Conservation (phyloP, 768 basidiomycete species). For the Boletus fagicola region DNA sequence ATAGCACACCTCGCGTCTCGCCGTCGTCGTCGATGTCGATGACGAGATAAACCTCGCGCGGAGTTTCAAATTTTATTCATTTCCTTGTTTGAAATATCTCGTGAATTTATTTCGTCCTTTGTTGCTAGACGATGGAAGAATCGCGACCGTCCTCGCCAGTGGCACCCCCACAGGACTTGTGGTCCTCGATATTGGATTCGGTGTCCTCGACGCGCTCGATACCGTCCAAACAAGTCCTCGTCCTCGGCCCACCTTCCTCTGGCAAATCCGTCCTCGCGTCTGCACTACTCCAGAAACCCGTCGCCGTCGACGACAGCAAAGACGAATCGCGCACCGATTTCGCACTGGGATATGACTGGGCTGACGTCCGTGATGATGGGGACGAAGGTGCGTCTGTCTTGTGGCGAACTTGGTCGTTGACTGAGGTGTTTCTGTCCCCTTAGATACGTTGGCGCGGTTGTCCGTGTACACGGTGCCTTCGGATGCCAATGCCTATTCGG, state of each 20-base stretch:
- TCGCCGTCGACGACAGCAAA: slow-evolving; percentile 49
- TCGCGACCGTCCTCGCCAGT: slow-evolving; percentile 69
- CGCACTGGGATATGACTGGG: slow-evolving; percentile 90
- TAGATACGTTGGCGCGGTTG: slow-evolving; percentile 85
- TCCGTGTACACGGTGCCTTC: slow-evolving; percentile 92
- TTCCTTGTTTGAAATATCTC: background rate
- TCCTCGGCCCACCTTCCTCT: slow-evolving; percentile 76
- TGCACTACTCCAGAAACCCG: slow-evolving; percentile 66
- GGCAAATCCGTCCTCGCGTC: slow-evolving; percentile 78
- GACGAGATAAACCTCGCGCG: slow-evolving; percentile 10
- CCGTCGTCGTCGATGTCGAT: slow-evolving; percentile 8
- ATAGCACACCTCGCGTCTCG: slow-evolving; percentile 2
- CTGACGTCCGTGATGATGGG: slow-evolving; percentile 86
- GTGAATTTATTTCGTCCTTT: background rate
- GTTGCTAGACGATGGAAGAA: slow-evolving; percentile 32
- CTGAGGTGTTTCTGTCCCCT: background rate
- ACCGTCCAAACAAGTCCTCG: slow-evolving; percentile 82
- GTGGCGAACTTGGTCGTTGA: background rate
- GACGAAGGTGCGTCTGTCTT: slow-evolving; percentile 75
- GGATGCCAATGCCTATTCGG: slow-evolving; percentile 64
- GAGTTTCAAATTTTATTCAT: slow-evolving; percentile 25
- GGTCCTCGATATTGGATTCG: slow-evolving; percentile 90
- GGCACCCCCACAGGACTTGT: slow-evolving; percentile 76
- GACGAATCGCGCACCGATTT: slow-evolving; percentile 68
- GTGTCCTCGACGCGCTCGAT: slow-evolving; percentile 79